These are phyloP conservation scores for Podaxis sp. DNA, from an alignment of 768 basidiomycete genomes.

Conservation along the genomic window DNA sequence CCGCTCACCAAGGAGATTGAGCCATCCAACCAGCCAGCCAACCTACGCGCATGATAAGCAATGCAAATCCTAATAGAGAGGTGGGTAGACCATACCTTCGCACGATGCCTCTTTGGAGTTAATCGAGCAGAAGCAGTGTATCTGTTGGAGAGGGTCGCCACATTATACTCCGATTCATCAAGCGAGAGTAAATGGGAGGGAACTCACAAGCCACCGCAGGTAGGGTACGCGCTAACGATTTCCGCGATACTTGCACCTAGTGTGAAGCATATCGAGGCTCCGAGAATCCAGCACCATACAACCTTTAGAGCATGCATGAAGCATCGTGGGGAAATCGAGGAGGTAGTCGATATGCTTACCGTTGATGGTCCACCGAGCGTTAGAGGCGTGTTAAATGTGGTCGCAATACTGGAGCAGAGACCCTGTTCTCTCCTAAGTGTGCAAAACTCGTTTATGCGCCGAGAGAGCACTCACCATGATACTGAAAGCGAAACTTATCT, in stretches of 20 bases:
- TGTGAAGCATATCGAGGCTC: slow-evolving; percentile 69
- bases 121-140: slow-evolving; percentile 82
- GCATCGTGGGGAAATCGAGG: not conserved
- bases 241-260: slow-evolving; percentile 72
- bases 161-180: not conserved
- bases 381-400: slow-evolving; percentile 74
- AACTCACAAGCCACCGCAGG: slow-evolving; percentile 65
- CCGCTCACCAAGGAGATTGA: not conserved
- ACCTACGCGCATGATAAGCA: slow-evolving; percentile 33
- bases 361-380: slow-evolving; percentile 66
- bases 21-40: slow-evolving; percentile 65
- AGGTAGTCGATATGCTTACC: slow-evolving; percentile 28
- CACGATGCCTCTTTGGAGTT: slow-evolving; percentile 58
- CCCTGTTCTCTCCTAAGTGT: slow-evolving; percentile 33
- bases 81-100: slow-evolving; percentile 38
- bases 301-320: slow-evolving; percentile 28
- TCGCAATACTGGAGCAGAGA: slow-evolving; percentile 71
- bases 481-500: slow-evolving; percentile 76
- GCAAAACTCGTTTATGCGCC: not conserved
- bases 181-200: not conserved
- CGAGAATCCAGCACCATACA: slow-evolving; percentile 74
- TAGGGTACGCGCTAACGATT: slow-evolving; percentile 72
- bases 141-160: slow-evolving; percentile 26
- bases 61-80: not conserved
- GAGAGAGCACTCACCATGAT: slow-evolving; percentile 50